phyloP scores from a whole-genome alignment of 306 rosid species.

The Elaeagnus macrophylla region DNA sequence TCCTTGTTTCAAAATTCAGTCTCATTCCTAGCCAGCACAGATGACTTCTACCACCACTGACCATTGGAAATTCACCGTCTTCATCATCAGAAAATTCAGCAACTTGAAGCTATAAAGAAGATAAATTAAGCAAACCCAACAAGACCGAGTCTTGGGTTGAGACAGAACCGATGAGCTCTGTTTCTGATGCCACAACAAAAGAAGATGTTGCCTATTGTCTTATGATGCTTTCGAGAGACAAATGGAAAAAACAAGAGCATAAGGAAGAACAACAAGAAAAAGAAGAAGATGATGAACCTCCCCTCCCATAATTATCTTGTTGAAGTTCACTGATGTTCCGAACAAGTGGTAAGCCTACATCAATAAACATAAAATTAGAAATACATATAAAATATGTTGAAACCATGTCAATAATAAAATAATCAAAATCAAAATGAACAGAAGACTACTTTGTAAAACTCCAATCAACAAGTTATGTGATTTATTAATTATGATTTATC shows the following conservation, averaged over 20 bases:
- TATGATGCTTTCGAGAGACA: too few species aligned
- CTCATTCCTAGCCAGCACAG: too few species aligned
- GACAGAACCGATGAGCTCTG: constrained; percentile 60
- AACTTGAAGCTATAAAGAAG: constrained; percentile 19
- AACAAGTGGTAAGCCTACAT: constrained; percentile 55
- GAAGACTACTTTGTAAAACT: neutral
- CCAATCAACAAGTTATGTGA: neutral
- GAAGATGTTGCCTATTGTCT: constrained; percentile 75
- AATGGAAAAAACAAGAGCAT: too few species aligned
- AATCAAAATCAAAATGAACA: too few species aligned
- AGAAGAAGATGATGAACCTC: constrained; percentile 37
- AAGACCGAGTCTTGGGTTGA: constrained; percentile 43
- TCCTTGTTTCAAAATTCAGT: too few species aligned
- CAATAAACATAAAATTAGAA: too few species aligned
- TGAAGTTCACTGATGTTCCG: constrained; percentile 80
- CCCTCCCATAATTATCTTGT: constrained; percentile 64
- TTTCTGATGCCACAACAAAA: constrained; percentile 59
- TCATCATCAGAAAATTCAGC: constrained; percentile 8
- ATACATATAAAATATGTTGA: neutral
- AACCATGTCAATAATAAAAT: neutral
- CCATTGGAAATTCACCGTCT: too few species aligned
- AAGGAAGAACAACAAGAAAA: constrained; percentile 14
- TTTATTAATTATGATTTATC: neutral
- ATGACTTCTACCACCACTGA: too few species aligned
- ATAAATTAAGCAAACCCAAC: constrained; percentile 10